phyloP scores from a whole-genome alignment of 345 rosid species.

The Citrus sp. region DNA sequence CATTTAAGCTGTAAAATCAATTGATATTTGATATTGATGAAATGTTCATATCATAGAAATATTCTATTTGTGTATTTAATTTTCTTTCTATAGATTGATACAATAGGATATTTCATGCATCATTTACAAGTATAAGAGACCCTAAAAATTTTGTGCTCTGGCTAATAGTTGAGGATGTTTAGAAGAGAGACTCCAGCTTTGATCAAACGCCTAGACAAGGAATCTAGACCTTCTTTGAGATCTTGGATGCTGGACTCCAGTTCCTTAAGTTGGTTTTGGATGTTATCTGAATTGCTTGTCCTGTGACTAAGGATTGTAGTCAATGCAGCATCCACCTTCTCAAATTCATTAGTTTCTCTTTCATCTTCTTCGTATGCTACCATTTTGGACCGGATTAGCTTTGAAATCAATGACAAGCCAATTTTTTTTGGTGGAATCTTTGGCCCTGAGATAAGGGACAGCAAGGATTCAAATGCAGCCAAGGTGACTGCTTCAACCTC shows the following conservation, averaged over 20 bases:
- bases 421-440: too few species aligned
- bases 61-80: neutral
- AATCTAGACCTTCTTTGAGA: conserved; percentile 43
- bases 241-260: conserved; percentile 42
- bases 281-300: conserved; percentile 10
- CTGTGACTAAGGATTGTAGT: conserved; percentile 11
- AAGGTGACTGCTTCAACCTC: too few species aligned
- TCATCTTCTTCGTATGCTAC: conserved; percentile 19
- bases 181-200: conserved; percentile 42
- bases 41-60: neutral
- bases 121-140: neutral
- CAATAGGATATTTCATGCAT: neutral
- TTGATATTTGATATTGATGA: too few species aligned
- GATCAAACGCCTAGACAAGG: conserved; percentile 38
- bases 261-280: conserved; percentile 22
- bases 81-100: neutral
- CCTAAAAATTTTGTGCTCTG: neutral
- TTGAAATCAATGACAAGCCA: conserved; percentile 32
- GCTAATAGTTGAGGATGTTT: conserved; percentile 30
- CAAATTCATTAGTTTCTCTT: conserved; percentile 31
- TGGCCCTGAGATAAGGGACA: too few species aligned
- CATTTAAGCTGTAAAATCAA: too few species aligned
- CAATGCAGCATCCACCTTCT: conserved; percentile 25
- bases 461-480: too few species aligned
- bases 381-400: conserved; percentile 28